A percentile compares a stretch with the other conserved stretches of the same genome.
These are phyloP conservation scores for Malus hybrid DNA, from an alignment of 331 rosid species.

Conservation along the genomic window DNA sequence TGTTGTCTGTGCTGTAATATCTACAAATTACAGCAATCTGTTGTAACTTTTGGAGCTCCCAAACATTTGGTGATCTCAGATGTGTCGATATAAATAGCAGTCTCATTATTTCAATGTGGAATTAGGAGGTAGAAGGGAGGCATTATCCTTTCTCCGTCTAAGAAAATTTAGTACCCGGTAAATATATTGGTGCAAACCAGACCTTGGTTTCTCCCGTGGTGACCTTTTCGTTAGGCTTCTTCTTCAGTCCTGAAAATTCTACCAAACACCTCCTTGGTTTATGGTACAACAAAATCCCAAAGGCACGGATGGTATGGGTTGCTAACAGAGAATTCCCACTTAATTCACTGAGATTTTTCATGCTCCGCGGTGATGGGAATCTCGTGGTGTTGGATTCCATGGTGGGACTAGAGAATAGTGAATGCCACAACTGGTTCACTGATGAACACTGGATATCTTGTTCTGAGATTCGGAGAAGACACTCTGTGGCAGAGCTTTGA, in stretches of 20 bases:
- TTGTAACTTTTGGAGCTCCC: background rate
- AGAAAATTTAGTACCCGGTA: background rate
- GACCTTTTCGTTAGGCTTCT: constrained; percentile 48
- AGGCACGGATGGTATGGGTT: background rate
- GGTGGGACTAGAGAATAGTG: background rate
- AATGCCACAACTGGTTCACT: background rate
- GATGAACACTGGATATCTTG: background rate
- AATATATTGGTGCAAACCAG: constrained; percentile 23
- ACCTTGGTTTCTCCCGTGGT: constrained; percentile 30
- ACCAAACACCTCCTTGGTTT: constrained; percentile 35
- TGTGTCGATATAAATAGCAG: no score
- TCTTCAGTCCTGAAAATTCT: constrained; percentile 46
- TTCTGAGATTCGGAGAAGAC: background rate
- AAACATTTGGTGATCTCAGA: background rate
- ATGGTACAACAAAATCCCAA: background rate
- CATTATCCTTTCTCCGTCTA: background rate
- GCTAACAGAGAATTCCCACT: background rate
- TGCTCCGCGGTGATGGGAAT: background rate
- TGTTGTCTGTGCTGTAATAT: background rate
- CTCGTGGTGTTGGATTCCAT: background rate
- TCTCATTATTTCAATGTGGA: background rate
- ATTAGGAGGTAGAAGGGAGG: background rate
- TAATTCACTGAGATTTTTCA: background rate
- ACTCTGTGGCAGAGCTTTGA: constrained; percentile 12
- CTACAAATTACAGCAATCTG: background rate